These are phyloP conservation scores for Blepharisma japonicum DNA, from an alignment of 73 alveolate species.

Conservation along the genomic window DNA sequence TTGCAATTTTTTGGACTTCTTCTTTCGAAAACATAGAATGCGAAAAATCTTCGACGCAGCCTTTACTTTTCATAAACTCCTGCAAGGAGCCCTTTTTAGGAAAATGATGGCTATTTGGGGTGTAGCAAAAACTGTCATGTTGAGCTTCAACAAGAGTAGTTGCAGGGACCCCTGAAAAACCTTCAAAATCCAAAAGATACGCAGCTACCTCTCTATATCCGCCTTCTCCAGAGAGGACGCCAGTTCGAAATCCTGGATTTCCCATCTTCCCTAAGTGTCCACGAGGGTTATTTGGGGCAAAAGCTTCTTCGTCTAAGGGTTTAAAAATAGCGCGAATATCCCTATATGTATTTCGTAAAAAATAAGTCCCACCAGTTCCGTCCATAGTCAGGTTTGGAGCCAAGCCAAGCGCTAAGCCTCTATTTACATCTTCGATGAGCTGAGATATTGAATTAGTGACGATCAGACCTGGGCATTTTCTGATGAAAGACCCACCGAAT, in stretches of 20 bases:
- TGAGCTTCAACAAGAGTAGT: constrained; percentile 92
- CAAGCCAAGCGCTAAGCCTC: constrained; percentile 72
- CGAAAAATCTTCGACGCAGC: constrained; percentile 84
- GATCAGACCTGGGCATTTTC: neutral
- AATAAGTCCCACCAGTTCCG: constrained; percentile 96
- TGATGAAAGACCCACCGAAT: neutral
- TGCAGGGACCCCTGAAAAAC: constrained; percentile 86
- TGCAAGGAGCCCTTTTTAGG: constrained; percentile 87
- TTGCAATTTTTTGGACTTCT: constrained; percentile 92
- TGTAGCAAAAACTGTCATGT: constrained; percentile 82
- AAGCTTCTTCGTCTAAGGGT: constrained; percentile 98
- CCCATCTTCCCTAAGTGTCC: constrained; percentile 88
- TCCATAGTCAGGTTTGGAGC: constrained; percentile 89
- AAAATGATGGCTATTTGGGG: too few relatives aligned
- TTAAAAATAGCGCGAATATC: constrained; percentile 83
- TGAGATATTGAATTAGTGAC: neutral
- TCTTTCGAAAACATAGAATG: constrained; percentile 74
- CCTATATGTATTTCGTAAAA: constrained; percentile 65
- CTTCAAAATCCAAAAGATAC: constrained; percentile 76
- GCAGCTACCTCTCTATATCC: constrained; percentile 98
- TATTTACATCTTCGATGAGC: constrained; percentile 45
- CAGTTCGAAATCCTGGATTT: constrained; percentile 74
- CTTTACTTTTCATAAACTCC: constrained; percentile 78
- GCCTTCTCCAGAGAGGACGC: constrained; percentile 95
- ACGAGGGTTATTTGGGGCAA: constrained; percentile 97